These are phyloP conservation scores for Ophiognomonia clavigignenti-juglandacearum DNA, from an alignment of 2,329 filamentous ascomycete species.

Conservation along the genomic window DNA sequence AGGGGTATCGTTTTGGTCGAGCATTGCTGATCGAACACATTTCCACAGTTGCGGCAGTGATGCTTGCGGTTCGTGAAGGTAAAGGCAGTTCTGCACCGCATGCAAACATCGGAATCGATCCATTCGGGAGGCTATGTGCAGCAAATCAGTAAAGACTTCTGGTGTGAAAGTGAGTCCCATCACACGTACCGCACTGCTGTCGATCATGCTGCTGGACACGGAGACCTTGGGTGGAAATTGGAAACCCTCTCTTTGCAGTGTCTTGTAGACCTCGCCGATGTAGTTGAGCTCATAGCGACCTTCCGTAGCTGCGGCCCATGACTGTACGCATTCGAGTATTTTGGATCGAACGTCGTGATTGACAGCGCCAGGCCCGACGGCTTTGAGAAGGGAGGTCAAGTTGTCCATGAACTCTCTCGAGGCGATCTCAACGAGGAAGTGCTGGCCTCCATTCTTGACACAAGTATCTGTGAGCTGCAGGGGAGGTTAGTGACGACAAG, in stretches of 20 bases:
- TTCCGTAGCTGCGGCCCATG: constrained; percentile 87
- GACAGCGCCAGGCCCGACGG: constrained; percentile 66
- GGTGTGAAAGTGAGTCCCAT: constrained; percentile 28
- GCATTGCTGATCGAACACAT: constrained; percentile 94
- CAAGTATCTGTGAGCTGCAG: constrained; percentile 87
- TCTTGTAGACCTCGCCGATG: constrained; percentile 81
- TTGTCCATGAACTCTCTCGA: constrained; percentile 99
- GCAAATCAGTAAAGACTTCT: background rate
- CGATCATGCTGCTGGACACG: constrained; percentile 94
- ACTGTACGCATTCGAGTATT: constrained; percentile 89
- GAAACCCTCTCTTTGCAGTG: constrained; percentile 78
- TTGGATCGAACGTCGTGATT: constrained; percentile 84
- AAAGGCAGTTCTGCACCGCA: constrained; percentile 92
- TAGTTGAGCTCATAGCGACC: constrained; percentile 78
- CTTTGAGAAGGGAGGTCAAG: constrained; percentile 81
- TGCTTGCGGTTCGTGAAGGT: constrained; percentile 98
- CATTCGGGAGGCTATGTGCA: constrained; percentile 78
- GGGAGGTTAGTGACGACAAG: background rate
- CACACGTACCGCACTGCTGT: constrained; percentile 75
- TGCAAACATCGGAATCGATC: constrained; percentile 96
- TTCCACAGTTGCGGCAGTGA: constrained; percentile 96
- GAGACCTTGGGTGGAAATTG: constrained; percentile 82
- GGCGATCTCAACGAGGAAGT: constrained; percentile 93
- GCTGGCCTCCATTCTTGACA: constrained; percentile 94
- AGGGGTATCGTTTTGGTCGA: constrained; percentile 84